These are phyloP conservation scores for Trichaptum fuscoviolaceum DNA, from an alignment of 768 basidiomycete genomes.

Conservation along the genomic window DNA sequence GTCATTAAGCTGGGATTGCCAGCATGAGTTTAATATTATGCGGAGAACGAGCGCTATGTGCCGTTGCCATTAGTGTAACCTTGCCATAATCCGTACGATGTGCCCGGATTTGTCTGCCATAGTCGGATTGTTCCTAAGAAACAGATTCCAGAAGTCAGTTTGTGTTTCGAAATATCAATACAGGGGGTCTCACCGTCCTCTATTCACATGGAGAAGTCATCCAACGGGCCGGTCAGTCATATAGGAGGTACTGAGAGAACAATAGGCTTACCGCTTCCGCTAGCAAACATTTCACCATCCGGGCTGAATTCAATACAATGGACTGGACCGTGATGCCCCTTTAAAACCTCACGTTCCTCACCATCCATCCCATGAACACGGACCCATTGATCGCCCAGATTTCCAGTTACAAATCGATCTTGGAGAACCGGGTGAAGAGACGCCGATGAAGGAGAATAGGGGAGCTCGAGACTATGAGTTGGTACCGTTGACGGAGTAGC, in stretches of 20 bases:
- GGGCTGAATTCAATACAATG: conserved; percentile 92
- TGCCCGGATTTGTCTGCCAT: conserved; percentile 96
- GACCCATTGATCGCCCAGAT: conserved; percentile 91
- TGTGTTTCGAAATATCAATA: not conserved
- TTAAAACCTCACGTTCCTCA: conserved; percentile 84
- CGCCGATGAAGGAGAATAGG: conserved; percentile 88
- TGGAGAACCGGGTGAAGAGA: conserved; percentile 88
- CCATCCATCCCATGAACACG: conserved; percentile 88
- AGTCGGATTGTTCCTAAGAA: conserved; percentile 82
- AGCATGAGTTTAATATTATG: not conserved
- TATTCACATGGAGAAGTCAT: conserved; percentile 23
- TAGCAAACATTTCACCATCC: conserved; percentile 96
- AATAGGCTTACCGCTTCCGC: conserved; percentile 78
- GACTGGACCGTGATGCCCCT: conserved; percentile 97
- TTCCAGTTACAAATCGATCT: conserved; percentile 92
- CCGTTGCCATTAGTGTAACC: conserved; percentile 42
- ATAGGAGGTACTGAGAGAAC: not conserved
- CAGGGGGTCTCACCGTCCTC: conserved; percentile 62
- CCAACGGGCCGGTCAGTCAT: conserved; percentile 1
- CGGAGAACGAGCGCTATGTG: not conserved
- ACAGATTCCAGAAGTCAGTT: conserved; percentile 7
- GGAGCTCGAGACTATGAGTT: conserved; percentile 72
- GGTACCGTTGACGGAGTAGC: conserved; percentile 56
- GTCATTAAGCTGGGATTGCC: conserved; percentile 18
- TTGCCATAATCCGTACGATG: conserved; percentile 89